Conservation (phyloP, 192 early-diverging fungal genomes). For the Coemansia umbellata region DNA sequence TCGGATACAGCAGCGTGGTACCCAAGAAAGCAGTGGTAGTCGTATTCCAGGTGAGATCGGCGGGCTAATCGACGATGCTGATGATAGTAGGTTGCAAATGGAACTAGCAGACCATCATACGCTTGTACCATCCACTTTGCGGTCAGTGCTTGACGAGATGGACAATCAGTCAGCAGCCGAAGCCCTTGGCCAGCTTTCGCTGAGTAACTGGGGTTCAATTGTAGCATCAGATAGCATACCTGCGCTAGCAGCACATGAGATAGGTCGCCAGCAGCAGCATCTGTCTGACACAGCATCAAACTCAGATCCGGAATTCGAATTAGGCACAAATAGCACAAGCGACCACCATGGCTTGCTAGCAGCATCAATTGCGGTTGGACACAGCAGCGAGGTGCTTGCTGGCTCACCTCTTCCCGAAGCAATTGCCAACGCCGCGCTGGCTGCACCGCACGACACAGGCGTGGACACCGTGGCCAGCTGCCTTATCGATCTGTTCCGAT, state of each 20-base stretch:
- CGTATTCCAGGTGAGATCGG: neutral
- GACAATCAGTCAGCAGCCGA: slow-evolving; percentile 15
- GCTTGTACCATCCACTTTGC: slow-evolving; percentile 28
- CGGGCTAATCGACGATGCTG: neutral
- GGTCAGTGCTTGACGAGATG: slow-evolving; percentile 12
- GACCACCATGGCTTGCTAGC: neutral
- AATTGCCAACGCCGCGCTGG: slow-evolving; percentile 47
- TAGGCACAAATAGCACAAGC: no score
- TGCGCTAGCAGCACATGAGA: no score
- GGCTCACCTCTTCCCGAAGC: slow-evolving; percentile 45
- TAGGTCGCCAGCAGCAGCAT: neutral
- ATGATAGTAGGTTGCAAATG: slow-evolving; percentile 1
- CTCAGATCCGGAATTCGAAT: slow-evolving; percentile 10
- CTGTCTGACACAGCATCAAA: neutral
- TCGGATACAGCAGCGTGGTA: neutral
- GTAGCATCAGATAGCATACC: no score
- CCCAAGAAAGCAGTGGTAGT: neutral
- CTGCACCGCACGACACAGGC: slow-evolving; percentile 51
- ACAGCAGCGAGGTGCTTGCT: slow-evolving; percentile 9
- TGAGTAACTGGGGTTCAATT: slow-evolving; percentile 3
- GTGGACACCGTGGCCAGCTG: slow-evolving; percentile 67
- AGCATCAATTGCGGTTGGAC: neutral
- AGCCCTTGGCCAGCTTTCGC: slow-evolving; percentile 36
- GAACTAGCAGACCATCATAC: slow-evolving; percentile 33
- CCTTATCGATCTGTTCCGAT: slow-evolving; percentile 66